phyloP scores from a whole-genome alignment of 1,284 basidiomycete genomes.

The Cerrena zonata region DNA sequence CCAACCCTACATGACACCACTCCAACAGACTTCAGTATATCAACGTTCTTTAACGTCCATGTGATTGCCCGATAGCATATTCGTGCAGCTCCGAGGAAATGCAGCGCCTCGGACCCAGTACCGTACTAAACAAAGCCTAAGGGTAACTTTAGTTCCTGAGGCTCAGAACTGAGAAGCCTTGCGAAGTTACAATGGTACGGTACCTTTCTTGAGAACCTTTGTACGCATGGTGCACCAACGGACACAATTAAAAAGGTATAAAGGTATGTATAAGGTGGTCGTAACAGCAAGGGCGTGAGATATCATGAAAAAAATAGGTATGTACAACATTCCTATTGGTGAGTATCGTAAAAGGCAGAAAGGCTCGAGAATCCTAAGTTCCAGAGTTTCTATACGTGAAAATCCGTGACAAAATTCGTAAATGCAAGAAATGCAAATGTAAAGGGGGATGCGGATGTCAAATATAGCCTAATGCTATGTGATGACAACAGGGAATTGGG shows the following conservation, averaged over 20 bases:
- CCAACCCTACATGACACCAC: too few species aligned
- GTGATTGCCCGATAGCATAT: not conserved
- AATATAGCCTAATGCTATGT: too few species aligned
- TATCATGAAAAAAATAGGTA: slow-evolving; percentile 2
- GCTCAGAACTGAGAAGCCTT: too few species aligned
- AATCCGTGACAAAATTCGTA: slow-evolving; percentile 3
- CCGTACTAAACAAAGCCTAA: too few species aligned
- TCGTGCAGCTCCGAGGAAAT: not conserved
- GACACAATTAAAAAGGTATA: not conserved
- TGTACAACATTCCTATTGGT: slow-evolving; percentile 1
- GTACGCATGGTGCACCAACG: too few species aligned
- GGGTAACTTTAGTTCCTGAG: too few species aligned
- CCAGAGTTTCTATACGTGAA: not conserved
- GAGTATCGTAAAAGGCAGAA: not conserved
- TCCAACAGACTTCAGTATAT: too few species aligned
- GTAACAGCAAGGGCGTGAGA: not conserved
- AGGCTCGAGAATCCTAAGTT: not conserved
- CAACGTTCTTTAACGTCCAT: too few species aligned
- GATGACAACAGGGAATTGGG: not conserved
- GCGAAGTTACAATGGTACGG: too few species aligned
- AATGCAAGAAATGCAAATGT: too few species aligned
- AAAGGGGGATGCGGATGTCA: too few species aligned
- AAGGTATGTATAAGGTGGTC: not conserved
- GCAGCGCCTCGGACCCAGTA: not conserved
- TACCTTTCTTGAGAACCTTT: too few species aligned